A percentile compares a stretch with the other conserved stretches of the same genome.
Conservation (phyloP, 1,284 basidiomycete species). For the Rhodotorula sp. region DNA sequence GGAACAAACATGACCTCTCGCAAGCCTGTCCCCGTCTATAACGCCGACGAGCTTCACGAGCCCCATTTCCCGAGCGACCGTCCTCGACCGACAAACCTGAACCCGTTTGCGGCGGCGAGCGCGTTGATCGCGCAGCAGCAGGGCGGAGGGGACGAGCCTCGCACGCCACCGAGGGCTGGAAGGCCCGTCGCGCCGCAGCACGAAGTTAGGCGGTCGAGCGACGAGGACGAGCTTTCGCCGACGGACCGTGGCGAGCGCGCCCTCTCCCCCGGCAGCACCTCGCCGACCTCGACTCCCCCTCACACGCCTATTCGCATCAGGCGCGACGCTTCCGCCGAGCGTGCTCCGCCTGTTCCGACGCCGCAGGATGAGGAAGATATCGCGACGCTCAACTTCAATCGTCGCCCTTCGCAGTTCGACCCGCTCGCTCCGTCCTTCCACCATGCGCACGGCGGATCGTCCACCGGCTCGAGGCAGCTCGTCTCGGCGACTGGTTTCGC, state of each 20-base stretch:
- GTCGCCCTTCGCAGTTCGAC: constrained; percentile 34
- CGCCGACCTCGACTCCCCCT: neutral
- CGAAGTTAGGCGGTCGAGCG: neutral
- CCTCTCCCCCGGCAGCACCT: neutral
- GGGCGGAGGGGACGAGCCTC: neutral
- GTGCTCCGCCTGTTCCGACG: neutral
- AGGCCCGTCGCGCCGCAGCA: neutral
- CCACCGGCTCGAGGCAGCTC: neutral
- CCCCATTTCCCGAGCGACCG: neutral
- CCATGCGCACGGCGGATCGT: constrained; percentile 7
- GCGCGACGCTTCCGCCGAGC: neutral
- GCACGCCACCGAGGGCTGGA: neutral
- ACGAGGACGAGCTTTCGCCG: constrained; percentile 3
- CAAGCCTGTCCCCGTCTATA: constrained; percentile 26
- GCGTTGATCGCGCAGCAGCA: neutral
- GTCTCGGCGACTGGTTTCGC: neutral
- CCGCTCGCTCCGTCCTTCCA: constrained; percentile 30
- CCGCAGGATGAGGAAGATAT: constrained; percentile 27
- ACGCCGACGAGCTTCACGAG: neutral
- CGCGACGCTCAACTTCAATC: constrained; percentile 29
- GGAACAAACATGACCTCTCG: constrained; percentile 3
- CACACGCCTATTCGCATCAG: too few species aligned
- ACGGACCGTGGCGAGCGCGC: neutral
- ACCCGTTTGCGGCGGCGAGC: constrained; percentile 22
- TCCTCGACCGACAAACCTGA: constrained; percentile 19